Conservation (phyloP, 768 basidiomycete species). For the Kwoniella shandongensis region DNA sequence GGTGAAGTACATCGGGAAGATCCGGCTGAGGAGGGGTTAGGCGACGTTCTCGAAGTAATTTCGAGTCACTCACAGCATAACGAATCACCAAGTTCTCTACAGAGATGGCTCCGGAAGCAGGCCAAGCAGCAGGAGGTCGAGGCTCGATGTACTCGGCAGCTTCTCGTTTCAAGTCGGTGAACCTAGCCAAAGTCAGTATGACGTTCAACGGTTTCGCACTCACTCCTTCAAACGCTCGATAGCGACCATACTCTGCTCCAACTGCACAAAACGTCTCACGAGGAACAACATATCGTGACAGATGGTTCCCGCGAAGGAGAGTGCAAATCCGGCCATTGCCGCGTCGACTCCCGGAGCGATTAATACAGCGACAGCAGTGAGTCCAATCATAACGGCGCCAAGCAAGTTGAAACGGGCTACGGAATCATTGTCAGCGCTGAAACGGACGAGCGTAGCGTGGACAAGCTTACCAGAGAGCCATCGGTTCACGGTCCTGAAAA, state of each 20-base stretch:
- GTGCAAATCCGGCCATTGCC: constrained; percentile 77
- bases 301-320: constrained; percentile 78
- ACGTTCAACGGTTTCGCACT: constrained; percentile 1
- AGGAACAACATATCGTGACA: constrained; percentile 63
- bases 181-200: constrained; percentile 19
- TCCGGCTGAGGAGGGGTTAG: constrained; percentile 63
- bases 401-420: constrained; percentile 82
- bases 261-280: constrained; percentile 64
- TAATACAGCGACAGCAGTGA: constrained; percentile 68
- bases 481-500: constrained; percentile 64
- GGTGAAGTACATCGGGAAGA: constrained; percentile 79
- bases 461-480: constrained; percentile 59
- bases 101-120: constrained; percentile 62
- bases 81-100: constrained; percentile 74
- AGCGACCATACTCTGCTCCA: constrained; percentile 87
- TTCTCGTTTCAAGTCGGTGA: constrained; percentile 72
- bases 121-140: constrained; percentile 78
- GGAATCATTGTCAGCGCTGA: constrained; percentile 49
- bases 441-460: background rate
- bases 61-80: constrained; percentile 51
- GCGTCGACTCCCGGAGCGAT: constrained; percentile 72
- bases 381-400: constrained; percentile 69
- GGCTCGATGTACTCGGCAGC: constrained; percentile 82
- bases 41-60: background rate
- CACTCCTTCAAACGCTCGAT: constrained; percentile 89